phyloP scores from a whole-genome alignment of 768 basidiomycete genomes.

The Cystoderma amianthinum region DNA sequence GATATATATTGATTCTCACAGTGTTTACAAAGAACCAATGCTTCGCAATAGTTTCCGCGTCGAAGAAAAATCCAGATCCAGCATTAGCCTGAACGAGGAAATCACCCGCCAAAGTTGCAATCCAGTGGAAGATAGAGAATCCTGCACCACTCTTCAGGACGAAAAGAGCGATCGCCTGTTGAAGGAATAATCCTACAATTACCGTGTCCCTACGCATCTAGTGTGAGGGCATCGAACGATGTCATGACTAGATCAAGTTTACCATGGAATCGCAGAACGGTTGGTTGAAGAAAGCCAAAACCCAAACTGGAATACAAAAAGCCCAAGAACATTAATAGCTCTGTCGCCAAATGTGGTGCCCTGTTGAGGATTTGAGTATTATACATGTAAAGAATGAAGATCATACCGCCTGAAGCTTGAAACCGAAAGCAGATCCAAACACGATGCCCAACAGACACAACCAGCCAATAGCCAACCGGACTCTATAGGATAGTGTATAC shows the following conservation, averaged over 20 bases:
- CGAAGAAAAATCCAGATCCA: conserved; percentile 83
- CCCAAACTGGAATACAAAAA: conserved; percentile 70
- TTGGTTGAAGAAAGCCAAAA: conserved; percentile 66
- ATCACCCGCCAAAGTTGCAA: conserved; percentile 74
- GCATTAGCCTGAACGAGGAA: conserved; percentile 63
- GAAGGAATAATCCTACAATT: conserved; percentile 78
- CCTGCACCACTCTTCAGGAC: conserved; percentile 83
- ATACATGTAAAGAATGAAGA: too few relatives aligned
- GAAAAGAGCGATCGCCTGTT: conserved; percentile 84
- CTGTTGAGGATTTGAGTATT: conserved; percentile 11
- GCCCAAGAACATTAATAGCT: conserved; percentile 74
- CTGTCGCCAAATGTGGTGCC: conserved; percentile 68
- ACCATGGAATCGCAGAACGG: conserved; percentile 69
- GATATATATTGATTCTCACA: conserved; percentile 26
- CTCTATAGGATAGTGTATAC: conserved; percentile 42
- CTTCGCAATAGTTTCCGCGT: conserved; percentile 51
- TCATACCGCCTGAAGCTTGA: conserved; percentile 50
- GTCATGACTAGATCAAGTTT: neutral
- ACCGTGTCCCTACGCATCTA: conserved; percentile 61
- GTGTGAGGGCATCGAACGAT: neutral
- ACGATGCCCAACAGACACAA: conserved; percentile 67
- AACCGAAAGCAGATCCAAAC: conserved; percentile 86
- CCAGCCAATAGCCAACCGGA: conserved; percentile 68
- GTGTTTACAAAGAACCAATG: conserved; percentile 86
- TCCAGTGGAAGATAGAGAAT: conserved; percentile 78